Evolutionary conservation across 352 stramenopile species (phyloP).

Genomic region (Phytophthora europaea): DNA sequence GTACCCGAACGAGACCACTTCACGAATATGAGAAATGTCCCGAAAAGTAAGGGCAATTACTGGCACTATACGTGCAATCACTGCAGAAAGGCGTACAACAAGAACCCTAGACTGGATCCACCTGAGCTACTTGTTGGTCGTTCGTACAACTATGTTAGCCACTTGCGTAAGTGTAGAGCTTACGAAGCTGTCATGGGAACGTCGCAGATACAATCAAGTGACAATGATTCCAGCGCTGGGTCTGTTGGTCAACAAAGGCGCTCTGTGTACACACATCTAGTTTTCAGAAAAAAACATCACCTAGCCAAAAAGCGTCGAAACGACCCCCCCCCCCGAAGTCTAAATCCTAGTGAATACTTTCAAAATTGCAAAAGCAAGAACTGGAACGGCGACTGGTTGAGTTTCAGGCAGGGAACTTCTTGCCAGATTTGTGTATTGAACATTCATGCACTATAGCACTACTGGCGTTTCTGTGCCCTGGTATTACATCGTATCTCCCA

Average conservation of each 20-base stretch:
- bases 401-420: slow-evolving; percentile 9
- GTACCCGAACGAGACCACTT: too few species aligned
- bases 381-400: not conserved
- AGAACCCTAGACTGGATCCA: not conserved
- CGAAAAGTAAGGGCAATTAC: not conserved
- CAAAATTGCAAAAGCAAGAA: too few species aligned
- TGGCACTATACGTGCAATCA: slow-evolving; percentile 9
- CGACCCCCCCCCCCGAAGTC: too few species aligned
- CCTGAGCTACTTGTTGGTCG: not conserved
- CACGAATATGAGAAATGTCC: not conserved
- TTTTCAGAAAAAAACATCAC: too few species aligned
- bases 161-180: not conserved
- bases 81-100: not conserved
- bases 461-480: slow-evolving; percentile 3
- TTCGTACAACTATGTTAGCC: slow-evolving; percentile 4
- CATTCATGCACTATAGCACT: slow-evolving; percentile 2
- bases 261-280: too few species aligned
- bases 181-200: not conserved
- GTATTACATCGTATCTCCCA: slow-evolving; percentile 4
- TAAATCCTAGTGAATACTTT: too few species aligned
- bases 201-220: too few species aligned
- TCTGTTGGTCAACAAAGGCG: too few species aligned
- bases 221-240: too few species aligned
- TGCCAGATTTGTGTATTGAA: slow-evolving; percentile 18
- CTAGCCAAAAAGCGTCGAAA: too few species aligned